These are phyloP conservation scores for Cordyceps tenuipes DNA, from an alignment of 2,329 filamentous ascomycete genomes.

Conservation along the genomic window DNA sequence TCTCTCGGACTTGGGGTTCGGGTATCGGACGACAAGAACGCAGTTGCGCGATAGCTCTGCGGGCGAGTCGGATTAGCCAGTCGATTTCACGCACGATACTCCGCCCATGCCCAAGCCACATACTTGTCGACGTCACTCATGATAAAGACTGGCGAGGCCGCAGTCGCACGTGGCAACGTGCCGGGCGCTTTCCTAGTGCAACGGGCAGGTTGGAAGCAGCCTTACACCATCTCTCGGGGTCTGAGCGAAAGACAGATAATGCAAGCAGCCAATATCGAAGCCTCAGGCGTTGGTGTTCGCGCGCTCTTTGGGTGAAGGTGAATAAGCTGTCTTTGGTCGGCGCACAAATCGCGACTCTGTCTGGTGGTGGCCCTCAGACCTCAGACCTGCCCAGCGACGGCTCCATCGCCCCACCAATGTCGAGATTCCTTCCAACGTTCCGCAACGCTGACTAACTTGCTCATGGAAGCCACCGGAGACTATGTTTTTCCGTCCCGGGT, in stretches of 20 bases:
- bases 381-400: not conserved
- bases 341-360: not conserved
- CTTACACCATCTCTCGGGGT: not conserved
- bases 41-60: slow-evolving; percentile 89
- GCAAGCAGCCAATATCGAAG: not conserved
- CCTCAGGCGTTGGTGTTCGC: not conserved
- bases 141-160: slow-evolving; percentile 18
- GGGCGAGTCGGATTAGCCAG: not conserved
- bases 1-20: slow-evolving; percentile 87
- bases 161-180: slow-evolving; percentile 17
- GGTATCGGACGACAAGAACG: slow-evolving; percentile 94
- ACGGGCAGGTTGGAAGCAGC: not conserved
- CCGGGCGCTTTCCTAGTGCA: slow-evolving; percentile 15
- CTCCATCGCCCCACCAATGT: slow-evolving; percentile 7
- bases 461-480: not conserved
- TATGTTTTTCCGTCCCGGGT: not conserved
- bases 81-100: not conserved
- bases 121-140: slow-evolving; percentile 97
- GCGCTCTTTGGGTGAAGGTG: not conserved
- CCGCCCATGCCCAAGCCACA: slow-evolving; percentile 16
- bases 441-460: not conserved
- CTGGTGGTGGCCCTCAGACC: not conserved
- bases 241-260: not conserved
- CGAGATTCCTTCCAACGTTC: not conserved
- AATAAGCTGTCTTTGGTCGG: not conserved